phyloP scores from a whole-genome alignment of 2,329 filamentous ascomycete genomes.

The Pseudogymnoascus sp. region DNA sequence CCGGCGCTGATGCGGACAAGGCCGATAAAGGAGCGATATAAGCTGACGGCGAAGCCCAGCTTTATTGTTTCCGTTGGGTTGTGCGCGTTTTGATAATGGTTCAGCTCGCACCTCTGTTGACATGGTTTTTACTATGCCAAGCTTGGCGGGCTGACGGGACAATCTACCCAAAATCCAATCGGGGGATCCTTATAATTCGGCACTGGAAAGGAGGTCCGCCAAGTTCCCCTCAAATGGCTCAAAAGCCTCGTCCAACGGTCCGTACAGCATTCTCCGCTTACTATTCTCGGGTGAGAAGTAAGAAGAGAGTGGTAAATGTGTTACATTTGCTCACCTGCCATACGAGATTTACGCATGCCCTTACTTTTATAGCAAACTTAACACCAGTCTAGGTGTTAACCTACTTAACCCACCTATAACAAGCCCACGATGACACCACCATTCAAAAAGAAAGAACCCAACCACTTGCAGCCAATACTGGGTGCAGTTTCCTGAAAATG shows the following conservation, averaged over 20 bases:
- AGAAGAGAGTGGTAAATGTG: neutral
- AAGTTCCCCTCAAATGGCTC: neutral
- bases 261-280: neutral
- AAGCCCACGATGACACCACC: neutral
- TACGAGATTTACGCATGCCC: neutral
- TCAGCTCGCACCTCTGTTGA: neutral
- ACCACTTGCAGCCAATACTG: neutral
- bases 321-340: neutral
- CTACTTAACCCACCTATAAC: neutral
- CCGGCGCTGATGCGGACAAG: neutral
- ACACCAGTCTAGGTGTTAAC: neutral
- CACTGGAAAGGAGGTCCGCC: constrained; percentile 4
- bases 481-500: neutral
- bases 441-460: neutral
- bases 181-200: neutral
- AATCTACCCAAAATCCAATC: neutral
- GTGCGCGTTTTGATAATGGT: neutral
- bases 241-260: neutral
- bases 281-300: neutral
- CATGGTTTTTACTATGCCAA: neutral
- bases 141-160: neutral
- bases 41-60: neutral
- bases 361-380: neutral
- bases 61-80: neutral
- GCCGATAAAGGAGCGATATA: neutral